Evolutionary conservation across 1,284 basidiomycete species (phyloP).

Genomic region (Ceratobasidium sp.): DNA sequence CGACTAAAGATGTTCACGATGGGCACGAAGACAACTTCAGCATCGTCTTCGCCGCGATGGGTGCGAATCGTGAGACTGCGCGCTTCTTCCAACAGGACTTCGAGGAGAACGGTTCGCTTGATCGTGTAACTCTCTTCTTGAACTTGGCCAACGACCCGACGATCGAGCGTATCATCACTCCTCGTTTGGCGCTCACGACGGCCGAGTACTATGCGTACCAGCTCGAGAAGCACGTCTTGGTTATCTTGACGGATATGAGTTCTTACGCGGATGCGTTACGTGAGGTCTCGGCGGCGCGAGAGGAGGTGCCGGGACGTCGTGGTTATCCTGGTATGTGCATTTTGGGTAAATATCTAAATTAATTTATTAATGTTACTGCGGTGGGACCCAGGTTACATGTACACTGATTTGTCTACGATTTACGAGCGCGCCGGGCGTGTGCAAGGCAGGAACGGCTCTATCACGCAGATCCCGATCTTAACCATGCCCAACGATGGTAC

Average conservation of each 20-base stretch:
- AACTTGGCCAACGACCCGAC: constrained; percentile 99
- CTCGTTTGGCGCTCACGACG: constrained; percentile 96
- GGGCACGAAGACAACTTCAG: constrained; percentile 99
- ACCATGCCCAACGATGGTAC: constrained; percentile 99
- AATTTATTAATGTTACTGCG: background rate
- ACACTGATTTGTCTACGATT: constrained; percentile 98
- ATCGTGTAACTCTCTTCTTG: constrained; percentile 98
- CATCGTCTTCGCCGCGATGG: constrained; percentile 99
- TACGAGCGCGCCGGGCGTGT: constrained; percentile 99
- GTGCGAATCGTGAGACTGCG: constrained; percentile 99
- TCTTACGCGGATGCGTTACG: constrained; percentile 98
- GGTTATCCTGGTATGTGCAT: constrained; percentile 86
- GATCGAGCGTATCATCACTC: constrained; percentile 99
- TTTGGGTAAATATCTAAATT: background rate
- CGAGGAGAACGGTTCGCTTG: constrained; percentile 97
- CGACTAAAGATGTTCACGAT: constrained; percentile 97
- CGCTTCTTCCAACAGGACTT: constrained; percentile 99
- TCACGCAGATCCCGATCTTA: constrained; percentile 99
- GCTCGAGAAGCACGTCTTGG: constrained; percentile 99
- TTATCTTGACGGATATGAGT: constrained; percentile 99
- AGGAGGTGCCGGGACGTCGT: constrained; percentile 99
- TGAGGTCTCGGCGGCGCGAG: constrained; percentile 98
- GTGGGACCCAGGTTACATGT: constrained; percentile 82
- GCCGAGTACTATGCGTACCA: constrained; percentile 99
- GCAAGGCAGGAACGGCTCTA: constrained; percentile 97